Base-by-base conservation (phyloP, 176 grass and related monocot species). In the Triticum timopheevii region DNA sequence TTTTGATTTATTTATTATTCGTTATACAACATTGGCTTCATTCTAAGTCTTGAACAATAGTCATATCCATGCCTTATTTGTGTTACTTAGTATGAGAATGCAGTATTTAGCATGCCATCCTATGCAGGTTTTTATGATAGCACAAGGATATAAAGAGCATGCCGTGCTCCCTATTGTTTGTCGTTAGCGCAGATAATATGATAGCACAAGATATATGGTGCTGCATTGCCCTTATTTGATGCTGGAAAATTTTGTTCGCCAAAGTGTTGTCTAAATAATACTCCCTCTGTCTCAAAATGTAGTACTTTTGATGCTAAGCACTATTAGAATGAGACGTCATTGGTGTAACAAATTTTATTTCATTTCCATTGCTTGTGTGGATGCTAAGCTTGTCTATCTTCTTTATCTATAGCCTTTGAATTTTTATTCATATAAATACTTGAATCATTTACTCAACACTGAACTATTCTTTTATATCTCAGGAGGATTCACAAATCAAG, bases 401-500 rank as follows among this genome's bases (percentile, higher is more conserved):
- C 65, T 13, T 16, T 67, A 59, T 83, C 17, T 40, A 25, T 13
- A 28, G 24, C 31, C 19, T 22, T 68, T 47, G 7, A 52, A 6
- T 5, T 25, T 80, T 69, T 81, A 20, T 40, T 13, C 38, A 12
- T 67, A 30, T 16, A 27, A 39, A 39, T 58, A n/a, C 19, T 87
- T 81, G 4, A 17, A 22, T 66, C 28, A 36, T 13, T 71, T 72
- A 23, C 35, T 78, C 31, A 42, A 68, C 27, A 0, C 85, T 84
- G 67, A 81, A 44, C 7, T 34, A 10, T 28, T n/a, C 19, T 78
- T 77, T 67, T 71, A 49, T 79, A 54, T 40, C 75, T 7, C 33
- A 95, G 92, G 91, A 90, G 54, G 89, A 79, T 75, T 90, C 86
- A 77, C 91, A 89, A 87, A 75, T 82, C 7, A 83, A 92, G 87